Base-by-base conservation (phyloP, 2,329 filamentous ascomycete species). In the Cercospora zeae-maydis region DNA sequence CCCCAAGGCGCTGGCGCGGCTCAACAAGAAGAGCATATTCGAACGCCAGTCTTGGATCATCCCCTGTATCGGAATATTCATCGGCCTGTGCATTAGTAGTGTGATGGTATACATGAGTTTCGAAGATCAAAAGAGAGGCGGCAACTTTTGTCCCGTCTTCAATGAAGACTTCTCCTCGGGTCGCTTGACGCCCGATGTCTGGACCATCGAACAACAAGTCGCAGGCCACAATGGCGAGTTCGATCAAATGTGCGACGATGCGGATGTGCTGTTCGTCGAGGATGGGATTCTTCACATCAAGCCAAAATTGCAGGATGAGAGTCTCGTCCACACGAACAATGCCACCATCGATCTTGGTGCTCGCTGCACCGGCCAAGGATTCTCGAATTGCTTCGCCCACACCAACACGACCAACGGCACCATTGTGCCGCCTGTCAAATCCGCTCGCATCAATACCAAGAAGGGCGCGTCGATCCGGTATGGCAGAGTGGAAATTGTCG, bases 171-270 rank as follows among this genome's bases (percentile, higher is more conserved):
- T 89, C 71, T 31, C 49, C 19, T 79, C 82, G 0, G 76, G 78
- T 36, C 85, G 84, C 0, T 52, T 73, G 34, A 80, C 89, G 70
- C 74, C 78, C 0, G 79, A 82, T 13, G 75, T 90, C 1, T 93
- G 90, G 90, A 86, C 84, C 1, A 88, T 89, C 69, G 90, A 93
- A 74, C 86, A 89, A 7, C 85, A 92, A 69, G 80, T 91, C 30
- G 89, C 89, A 51, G 90, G 90, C 7, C 92, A 85, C 73, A 93
- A 95, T 69, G 90, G 90, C 56, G 85, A 93, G 73, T 96, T 96
- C 74, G 87, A 92, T 69, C 79, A 87, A 78, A 93, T 91, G 0
- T 96, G 91, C 2, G 78, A 78, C 57, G 82, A 78, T 3, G 84
- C 90, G 45, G 86, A 91, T 72, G 96, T 95, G 70, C 85, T 91